Conservation (phyloP, 345 rosid species). For the Xanthoceras sorbifolium region DNA sequence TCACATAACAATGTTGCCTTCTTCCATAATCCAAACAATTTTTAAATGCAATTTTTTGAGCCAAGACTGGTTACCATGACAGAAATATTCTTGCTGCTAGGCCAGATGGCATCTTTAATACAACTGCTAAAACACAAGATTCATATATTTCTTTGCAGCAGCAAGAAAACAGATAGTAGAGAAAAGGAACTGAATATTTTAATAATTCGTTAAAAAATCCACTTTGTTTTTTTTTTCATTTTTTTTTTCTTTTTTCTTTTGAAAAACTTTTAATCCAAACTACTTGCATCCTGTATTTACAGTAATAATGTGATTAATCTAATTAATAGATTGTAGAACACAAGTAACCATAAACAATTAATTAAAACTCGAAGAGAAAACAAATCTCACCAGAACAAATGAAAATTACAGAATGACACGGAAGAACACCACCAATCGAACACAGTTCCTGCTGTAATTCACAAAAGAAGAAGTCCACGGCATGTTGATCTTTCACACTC, state of each 20-base stretch:
- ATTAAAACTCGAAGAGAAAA: background rate
- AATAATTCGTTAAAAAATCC: background rate
- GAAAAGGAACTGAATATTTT: background rate
- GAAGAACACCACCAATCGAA: slow-evolving; percentile 76
- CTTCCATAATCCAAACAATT: background rate
- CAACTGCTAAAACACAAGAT: background rate
- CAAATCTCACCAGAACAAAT: slow-evolving; percentile 37
- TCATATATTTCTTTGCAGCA: background rate
- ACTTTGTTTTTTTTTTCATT: background rate
- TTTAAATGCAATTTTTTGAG: background rate
- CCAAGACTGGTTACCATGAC: background rate
- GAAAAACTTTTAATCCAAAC: background rate
- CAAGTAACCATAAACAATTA: background rate
- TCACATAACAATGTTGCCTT: background rate
- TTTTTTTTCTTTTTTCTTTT: no score
- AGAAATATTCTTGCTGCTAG: background rate
- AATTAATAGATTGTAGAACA: background rate
- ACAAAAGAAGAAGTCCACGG: slow-evolving; percentile 70
- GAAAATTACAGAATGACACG: slow-evolving; percentile 71
- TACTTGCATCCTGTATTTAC: background rate
- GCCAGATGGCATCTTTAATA: background rate
- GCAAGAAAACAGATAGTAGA: background rate
- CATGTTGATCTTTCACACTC: slow-evolving; percentile 54
- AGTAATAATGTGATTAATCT: background rate
- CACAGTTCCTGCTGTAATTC: slow-evolving; percentile 60